Evolutionary conservation across 1,139 yeast species (phyloP).

Genomic region (Hansenula lynferdii): DNA sequence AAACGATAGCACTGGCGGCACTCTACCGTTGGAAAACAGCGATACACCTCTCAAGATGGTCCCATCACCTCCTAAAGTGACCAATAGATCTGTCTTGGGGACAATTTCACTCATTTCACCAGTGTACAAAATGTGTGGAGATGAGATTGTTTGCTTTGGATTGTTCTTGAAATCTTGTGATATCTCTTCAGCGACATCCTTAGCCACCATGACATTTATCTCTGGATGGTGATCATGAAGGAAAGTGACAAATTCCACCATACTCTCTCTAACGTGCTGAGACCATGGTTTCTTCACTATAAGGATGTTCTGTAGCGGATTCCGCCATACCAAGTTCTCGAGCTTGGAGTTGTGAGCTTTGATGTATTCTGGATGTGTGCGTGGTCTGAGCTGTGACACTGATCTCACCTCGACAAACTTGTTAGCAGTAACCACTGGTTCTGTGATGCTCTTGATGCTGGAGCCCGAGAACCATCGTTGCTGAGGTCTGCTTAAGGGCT

Average conservation of each 20-base stretch:
- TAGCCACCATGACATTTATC: constrained; percentile 71
- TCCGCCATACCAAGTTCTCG: constrained; percentile 44
- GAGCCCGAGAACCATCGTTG: constrained; percentile 11
- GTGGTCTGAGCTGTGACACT: constrained; percentile 12
- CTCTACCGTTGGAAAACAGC: constrained; percentile 58
- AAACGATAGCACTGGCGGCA: constrained; percentile 87
- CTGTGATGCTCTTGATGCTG: constrained; percentile 10
- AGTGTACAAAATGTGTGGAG: constrained; percentile 40
- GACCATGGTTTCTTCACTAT: constrained; percentile 87
- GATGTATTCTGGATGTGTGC: constrained; percentile 35
- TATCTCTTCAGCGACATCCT: constrained; percentile 73
- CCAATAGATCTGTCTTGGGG: constrained; percentile 57
- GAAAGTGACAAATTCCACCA: constrained; percentile 55
- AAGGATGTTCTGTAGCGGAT: constrained; percentile 62
- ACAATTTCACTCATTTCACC: constrained; percentile 57
- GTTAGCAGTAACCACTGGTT: constrained; percentile 16
- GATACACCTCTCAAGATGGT: constrained; percentile 75
- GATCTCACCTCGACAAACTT: constrained; percentile 18
- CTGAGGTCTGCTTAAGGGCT: too few relatives aligned
- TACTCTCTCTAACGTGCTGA: constrained; percentile 56
- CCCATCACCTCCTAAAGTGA: constrained; percentile 95
- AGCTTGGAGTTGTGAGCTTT: constrained; percentile 42
- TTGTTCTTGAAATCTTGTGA: constrained; percentile 33
- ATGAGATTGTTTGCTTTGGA: constrained; percentile 20
- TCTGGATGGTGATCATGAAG: constrained; percentile 57